Conservation (phyloP, 2,329 filamentous ascomycete genomes). For the Penicillium sp. region DNA sequence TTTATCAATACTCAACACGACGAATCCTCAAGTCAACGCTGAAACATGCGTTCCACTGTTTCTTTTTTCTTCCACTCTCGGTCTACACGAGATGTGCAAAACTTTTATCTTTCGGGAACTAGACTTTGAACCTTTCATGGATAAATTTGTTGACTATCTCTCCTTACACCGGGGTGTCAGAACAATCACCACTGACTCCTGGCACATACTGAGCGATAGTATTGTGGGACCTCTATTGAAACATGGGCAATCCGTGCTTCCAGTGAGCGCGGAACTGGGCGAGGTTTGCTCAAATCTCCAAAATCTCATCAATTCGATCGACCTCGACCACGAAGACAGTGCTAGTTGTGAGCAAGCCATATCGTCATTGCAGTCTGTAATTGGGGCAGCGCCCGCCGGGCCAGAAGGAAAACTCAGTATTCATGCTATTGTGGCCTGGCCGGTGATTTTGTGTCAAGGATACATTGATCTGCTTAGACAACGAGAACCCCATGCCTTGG, state of each 20-base stretch:
- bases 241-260: not conserved
- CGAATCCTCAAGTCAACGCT: not conserved
- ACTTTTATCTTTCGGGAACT: slow-evolving; percentile 10
- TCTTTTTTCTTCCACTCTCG: slow-evolving; percentile 21
- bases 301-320: not conserved
- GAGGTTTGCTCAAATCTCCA: not conserved
- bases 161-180: slow-evolving; percentile 16
- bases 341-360: not conserved
- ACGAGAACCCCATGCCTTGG: slow-evolving; percentile 38
- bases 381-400: too few species aligned
- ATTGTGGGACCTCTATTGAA: slow-evolving; percentile 1
- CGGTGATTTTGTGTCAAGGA: slow-evolving; percentile 9
- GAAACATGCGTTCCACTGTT: slow-evolving; percentile 17
- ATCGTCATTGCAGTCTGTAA: slow-evolving; percentile 1
- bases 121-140: slow-evolving; percentile 14
- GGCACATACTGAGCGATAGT: slow-evolving; percentile 9
- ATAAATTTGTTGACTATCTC: slow-evolving; percentile 15
- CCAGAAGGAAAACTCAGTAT: not conserved
- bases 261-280: not conserved
- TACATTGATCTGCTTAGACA: slow-evolving; percentile 34
- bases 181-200: slow-evolving; percentile 4
- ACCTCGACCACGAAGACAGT: not conserved
- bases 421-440: slow-evolving; percentile 3
- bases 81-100: slow-evolving; percentile 18
- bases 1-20: slow-evolving; percentile 20